Evolutionary conservation across 768 basidiomycete genomes (phyloP).

Genomic region (Rickenella mellea): DNA sequence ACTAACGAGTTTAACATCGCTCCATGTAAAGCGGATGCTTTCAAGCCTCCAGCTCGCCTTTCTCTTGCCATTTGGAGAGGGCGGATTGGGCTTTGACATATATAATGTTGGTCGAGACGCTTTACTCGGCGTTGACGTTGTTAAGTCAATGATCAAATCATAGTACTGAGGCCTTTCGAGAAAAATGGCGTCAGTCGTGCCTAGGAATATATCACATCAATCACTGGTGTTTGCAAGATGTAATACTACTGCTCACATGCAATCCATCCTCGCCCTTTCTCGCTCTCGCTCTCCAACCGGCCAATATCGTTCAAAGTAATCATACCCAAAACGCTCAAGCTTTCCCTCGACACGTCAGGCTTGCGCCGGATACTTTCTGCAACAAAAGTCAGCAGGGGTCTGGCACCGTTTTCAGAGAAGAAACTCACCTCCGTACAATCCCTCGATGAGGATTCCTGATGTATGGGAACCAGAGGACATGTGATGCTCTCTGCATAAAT

Average conservation of each 20-base stretch:
- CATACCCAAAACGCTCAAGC: slow-evolving; percentile 68
- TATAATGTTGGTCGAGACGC: slow-evolving; percentile 60
- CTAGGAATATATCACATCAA: slow-evolving; percentile 17
- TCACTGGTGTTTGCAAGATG: not conserved
- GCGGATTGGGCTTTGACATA: slow-evolving; percentile 38
- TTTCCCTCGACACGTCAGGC: slow-evolving; percentile 21
- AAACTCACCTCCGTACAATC: slow-evolving; percentile 1
- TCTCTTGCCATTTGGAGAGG: slow-evolving; percentile 6
- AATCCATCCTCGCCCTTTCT: slow-evolving; percentile 66
- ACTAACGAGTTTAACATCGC: slow-evolving; percentile 65
- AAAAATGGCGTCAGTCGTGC: slow-evolving; percentile 79
- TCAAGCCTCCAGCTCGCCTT: slow-evolving; percentile 38
- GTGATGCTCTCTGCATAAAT: slow-evolving; percentile 47
- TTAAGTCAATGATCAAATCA: slow-evolving; percentile 74
- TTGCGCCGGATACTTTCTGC: not conserved
- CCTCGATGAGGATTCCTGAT: not conserved
- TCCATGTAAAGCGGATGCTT: slow-evolving; percentile 70
- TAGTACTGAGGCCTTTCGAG: slow-evolving; percentile 73
- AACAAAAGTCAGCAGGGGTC: not conserved
- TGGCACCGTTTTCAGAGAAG: not conserved
- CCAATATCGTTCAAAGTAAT: slow-evolving; percentile 69
- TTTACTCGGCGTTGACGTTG: slow-evolving; percentile 52
- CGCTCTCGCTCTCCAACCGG: slow-evolving; percentile 44
- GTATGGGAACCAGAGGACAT: not conserved
- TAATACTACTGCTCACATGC: slow-evolving; percentile 43